Evolutionary conservation across 2,329 filamentous ascomycete species (phyloP).

Genomic region (Diaporthe eres): DNA sequence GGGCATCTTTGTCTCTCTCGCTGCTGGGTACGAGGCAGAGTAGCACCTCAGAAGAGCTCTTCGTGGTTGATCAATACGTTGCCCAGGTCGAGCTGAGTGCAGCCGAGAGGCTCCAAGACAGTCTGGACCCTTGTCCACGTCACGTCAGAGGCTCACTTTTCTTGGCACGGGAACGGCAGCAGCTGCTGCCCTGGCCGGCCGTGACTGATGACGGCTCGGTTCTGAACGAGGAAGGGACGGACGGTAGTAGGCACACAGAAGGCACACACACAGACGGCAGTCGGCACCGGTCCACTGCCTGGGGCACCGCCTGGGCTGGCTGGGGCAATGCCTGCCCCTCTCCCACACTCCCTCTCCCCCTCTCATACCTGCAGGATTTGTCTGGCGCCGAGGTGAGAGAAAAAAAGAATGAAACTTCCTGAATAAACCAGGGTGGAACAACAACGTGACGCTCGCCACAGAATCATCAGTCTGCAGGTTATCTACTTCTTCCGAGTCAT

Average conservation of each 20-base stretch:
- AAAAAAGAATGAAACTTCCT: neutral
- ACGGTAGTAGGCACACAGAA: neutral
- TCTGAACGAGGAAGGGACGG: neutral
- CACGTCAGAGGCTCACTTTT: conserved; percentile 24
- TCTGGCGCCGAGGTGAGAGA: neutral
- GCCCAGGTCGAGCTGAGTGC: conserved; percentile 22
- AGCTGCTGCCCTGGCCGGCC: neutral
- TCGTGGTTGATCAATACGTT: neutral
- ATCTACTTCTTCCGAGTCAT: neutral
- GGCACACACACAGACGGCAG: conserved; percentile 12
- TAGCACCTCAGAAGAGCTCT: neutral
- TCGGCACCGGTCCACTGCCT: conserved; percentile 7
- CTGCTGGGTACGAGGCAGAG: conserved; percentile 1
- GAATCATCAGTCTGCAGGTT: conserved; percentile 7
- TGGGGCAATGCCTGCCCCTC: neutral
- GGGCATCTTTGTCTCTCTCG: neutral
- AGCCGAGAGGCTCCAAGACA: conserved; percentile 24
- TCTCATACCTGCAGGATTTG: neutral
- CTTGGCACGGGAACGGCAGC: conserved; percentile 17
- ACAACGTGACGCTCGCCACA: neutral
- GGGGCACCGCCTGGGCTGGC: neutral
- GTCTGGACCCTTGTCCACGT: conserved; percentile 29
- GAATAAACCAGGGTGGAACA: neutral
- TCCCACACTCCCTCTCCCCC: neutral
- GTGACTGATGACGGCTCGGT: conserved; percentile 27